A percentile compares a stretch with the other conserved stretches of the same genome.
These are phyloP conservation scores for Nemania bipapillata DNA, from an alignment of 2,329 filamentous ascomycete species.

Conservation along the genomic window DNA sequence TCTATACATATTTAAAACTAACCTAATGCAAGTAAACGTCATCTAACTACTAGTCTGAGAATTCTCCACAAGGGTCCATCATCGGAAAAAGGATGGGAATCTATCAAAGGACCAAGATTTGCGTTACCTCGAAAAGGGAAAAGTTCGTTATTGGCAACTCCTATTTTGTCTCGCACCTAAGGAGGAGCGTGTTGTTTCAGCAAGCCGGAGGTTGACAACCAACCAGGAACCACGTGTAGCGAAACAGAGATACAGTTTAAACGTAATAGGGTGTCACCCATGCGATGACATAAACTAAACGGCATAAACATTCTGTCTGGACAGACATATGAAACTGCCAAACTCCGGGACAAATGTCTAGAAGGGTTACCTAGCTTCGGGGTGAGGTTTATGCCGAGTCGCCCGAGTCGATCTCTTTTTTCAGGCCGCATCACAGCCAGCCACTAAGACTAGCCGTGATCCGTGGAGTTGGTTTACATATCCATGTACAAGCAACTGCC, in stretches of 20 bases:
- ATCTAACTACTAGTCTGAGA: conserved; percentile 6
- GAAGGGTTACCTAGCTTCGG: neutral
- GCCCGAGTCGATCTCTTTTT: neutral
- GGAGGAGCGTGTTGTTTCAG: neutral
- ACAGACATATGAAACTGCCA: too few species aligned
- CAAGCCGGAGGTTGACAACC: neutral
- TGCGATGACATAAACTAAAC: conserved; percentile 2
- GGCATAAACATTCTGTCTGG: neutral
- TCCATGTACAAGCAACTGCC: too few species aligned
- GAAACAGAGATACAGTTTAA: neutral
- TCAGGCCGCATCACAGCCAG: conserved; percentile 4
- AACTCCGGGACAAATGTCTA: too few species aligned
- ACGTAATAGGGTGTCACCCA: neutral
- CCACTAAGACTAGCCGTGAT: neutral
- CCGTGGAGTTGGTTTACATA: neutral
- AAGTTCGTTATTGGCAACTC: neutral
- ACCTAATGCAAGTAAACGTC: conserved; percentile 20
- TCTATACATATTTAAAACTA: too few species aligned
- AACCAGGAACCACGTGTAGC: neutral
- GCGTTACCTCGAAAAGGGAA: conserved; percentile 29
- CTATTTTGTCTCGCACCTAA: neutral
- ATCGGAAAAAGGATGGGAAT: conserved; percentile 27
- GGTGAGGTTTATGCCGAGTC: neutral
- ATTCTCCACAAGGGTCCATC: conserved; percentile 9
- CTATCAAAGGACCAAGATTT: conserved; percentile 27